These are phyloP conservation scores for Senecio squalidus DNA, from an alignment of 140 eudicot genomes.

Conservation along the genomic window DNA sequence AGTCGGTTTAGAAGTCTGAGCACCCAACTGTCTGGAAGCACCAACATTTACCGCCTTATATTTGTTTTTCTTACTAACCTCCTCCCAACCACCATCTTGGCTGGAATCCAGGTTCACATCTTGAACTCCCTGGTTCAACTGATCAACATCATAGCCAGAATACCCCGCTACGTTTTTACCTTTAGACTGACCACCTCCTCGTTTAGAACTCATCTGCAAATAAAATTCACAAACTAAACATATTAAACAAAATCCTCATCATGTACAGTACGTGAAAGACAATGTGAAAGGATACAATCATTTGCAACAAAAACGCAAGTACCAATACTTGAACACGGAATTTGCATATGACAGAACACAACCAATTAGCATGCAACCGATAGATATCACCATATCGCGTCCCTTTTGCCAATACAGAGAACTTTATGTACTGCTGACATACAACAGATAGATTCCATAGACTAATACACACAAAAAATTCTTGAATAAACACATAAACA, in stretches of 20 bases:
- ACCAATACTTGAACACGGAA: background rate
- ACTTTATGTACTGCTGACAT: too few species aligned
- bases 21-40: conserved; percentile 19
- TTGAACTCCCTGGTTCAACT: conserved; percentile 32
- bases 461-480: too few species aligned
- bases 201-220: conserved; percentile 45
- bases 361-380: too few species aligned
- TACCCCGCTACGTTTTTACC: conserved; percentile 19
- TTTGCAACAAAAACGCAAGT: background rate
- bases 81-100: conserved; percentile 52
- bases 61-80: conserved; percentile 36
- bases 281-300: background rate
- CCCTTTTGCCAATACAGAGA: too few species aligned
- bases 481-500: too few species aligned
- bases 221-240: background rate
- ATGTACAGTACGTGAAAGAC: background rate
- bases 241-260: background rate
- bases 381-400: too few species aligned
- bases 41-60: conserved; percentile 28
- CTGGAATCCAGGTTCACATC: conserved; percentile 29
- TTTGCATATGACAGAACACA: too few species aligned
- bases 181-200: conserved; percentile 35
- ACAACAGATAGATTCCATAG: too few species aligned
- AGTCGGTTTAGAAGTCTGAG: conserved; percentile 31
- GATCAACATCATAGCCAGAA: conserved; percentile 23